Base-by-base conservation (phyloP, 768 basidiomycete species). In the Arthromyces matolae region DNA sequence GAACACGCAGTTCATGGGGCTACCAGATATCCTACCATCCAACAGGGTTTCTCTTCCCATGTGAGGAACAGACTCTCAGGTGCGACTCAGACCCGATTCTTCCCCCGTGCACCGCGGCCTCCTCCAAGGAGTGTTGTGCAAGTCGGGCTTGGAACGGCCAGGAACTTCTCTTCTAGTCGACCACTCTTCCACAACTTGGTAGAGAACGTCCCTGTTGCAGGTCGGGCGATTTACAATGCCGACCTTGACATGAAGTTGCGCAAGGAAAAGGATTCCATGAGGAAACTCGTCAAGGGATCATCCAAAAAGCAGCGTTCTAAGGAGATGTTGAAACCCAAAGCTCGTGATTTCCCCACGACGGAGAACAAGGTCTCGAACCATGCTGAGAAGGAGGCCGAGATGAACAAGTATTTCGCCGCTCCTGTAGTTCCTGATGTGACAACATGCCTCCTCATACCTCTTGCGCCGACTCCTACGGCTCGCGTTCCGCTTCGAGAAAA, bases 111-210 rank as follows among this genome's bases (percentile, higher is more conserved):
- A 6, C 71, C 78, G 13, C 51, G 61, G 2, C 54, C 67, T 12
- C 64, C 77, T 2, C 79, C 80, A 7, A 64, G 78, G 16, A 66
- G 67, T 39, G 65, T 86, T 23, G 64, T 77, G 0, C 83, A 89
- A 51, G 77, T 93, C 18, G 91, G 91, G 4, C 71, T 93, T 3
- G 86, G 87, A 29, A 77, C 79, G 0, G 86, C 84, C 0, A 73
- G 90, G 29, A 87, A 81, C 57, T 93, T 93, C 63, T 81, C 82
- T 19, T 78, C 82, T 3, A 76, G 74, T 9, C 80, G 84, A 2
- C 85, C 86, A 3, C 75, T 91, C 35, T 91, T 92, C 71, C 83
- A 89, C 62, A 83, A 86, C 60, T 64, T 93, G 33, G 80, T 81
- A 2, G 79, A 90, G 61, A 90, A 90, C 57, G 81, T 89, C 0